A percentile compares a stretch with the other conserved stretches of the same genome.
phyloP scores from a whole-genome alignment of 78 protist genomes.

The Chrysochromulina tobinii region DNA sequence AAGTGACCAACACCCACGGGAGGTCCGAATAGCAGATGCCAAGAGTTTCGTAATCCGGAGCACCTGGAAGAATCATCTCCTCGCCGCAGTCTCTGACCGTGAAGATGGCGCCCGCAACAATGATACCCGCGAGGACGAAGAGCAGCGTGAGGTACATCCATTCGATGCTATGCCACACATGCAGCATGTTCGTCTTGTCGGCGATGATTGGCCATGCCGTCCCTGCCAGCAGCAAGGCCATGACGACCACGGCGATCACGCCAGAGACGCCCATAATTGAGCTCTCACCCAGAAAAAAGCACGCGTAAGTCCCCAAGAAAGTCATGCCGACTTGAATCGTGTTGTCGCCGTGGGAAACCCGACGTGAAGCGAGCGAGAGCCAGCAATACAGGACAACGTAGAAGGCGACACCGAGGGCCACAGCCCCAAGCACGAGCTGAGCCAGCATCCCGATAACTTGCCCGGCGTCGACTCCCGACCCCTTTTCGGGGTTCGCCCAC shows the following conservation, averaged over 20 bases:
- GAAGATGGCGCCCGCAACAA: background rate
- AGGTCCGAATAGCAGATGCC: background rate
- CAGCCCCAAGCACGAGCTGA: background rate
- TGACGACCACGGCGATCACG: background rate
- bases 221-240: background rate
- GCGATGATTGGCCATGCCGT: background rate
- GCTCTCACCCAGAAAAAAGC: background rate
- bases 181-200: background rate
- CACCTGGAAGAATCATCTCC: too few relatives aligned
- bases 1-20: background rate
- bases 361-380: background rate
- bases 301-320: background rate
- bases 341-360: background rate
- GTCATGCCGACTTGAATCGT: background rate
- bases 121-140: background rate
- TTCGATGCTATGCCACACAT: background rate
- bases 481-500: too few relatives aligned
- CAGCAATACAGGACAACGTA: background rate
- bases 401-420: background rate
- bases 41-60: too few relatives aligned
- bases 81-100: too few relatives aligned
- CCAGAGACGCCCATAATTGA: background rate
- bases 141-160: background rate
- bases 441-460: background rate
- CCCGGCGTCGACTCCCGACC: background rate